Evolutionary conservation across 1,139 yeast species (phyloP).

Genomic region (Taphrina wiesneri): DNA sequence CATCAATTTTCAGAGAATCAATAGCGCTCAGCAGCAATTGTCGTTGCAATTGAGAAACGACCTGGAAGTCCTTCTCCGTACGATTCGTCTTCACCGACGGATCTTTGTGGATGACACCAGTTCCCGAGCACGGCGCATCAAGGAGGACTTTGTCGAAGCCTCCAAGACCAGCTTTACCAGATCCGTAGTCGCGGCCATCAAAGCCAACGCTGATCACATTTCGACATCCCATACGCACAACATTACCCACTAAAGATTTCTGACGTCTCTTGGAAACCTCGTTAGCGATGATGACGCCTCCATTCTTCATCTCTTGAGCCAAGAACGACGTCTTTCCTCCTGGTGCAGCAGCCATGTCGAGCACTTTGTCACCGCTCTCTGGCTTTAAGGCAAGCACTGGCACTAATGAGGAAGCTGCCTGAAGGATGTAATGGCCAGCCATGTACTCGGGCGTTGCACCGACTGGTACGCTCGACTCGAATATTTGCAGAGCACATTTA

Average conservation of each 20-base stretch:
- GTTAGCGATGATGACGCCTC: constrained; percentile 96
- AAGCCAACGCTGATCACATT: constrained; percentile 96
- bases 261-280: constrained; percentile 96
- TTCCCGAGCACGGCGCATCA: constrained; percentile 99
- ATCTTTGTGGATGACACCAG: constrained; percentile 98
- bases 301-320: constrained; percentile 95
- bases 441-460: constrained; percentile 99
- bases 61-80: constrained; percentile 94
- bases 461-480: constrained; percentile 97
- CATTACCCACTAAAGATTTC: constrained; percentile 92
- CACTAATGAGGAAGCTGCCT: constrained; percentile 96
- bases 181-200: constrained; percentile 96
- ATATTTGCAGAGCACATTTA: constrained; percentile 93
- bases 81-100: constrained; percentile 90
- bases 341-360: constrained; percentile 99
- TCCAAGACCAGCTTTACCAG: constrained; percentile 80
- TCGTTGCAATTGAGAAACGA: constrained; percentile 94
- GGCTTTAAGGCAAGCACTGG: constrained; percentile 98
- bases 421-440: constrained; percentile 96
- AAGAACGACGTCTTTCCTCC: constrained; percentile 99
- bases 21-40: constrained; percentile 91
- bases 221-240: constrained; percentile 94
- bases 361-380: constrained; percentile 87
- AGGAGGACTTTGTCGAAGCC: constrained; percentile 92
- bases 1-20: constrained; percentile 94